Conservation (phyloP, 2,329 filamentous ascomycete genomes). For the Ceratocystis colombiana region DNA sequence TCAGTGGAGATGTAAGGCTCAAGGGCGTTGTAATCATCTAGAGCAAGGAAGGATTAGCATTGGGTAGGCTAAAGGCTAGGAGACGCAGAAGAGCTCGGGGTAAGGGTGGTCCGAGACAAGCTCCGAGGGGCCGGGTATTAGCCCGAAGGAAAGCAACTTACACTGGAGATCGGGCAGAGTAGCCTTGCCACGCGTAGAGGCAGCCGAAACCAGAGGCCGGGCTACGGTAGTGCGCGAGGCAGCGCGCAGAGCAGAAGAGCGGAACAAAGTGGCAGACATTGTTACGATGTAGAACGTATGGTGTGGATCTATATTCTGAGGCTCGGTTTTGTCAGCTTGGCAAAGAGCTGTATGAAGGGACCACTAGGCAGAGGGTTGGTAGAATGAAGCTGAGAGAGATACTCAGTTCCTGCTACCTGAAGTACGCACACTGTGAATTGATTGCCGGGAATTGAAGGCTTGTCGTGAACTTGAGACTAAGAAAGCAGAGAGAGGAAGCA, state of each 20-base stretch:
- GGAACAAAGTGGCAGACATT: conserved; percentile 71
- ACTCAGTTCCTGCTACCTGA: neutral
- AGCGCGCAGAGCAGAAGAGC: conserved; percentile 57
- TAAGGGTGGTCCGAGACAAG: neutral
- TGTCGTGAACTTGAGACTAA: neutral
- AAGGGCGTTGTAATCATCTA: conserved; percentile 93
- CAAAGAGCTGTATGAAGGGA: neutral
- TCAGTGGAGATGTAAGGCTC: conserved; percentile 74
- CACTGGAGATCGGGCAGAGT: conserved; percentile 79
- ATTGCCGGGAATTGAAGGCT: neutral
- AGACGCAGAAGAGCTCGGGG: neutral
- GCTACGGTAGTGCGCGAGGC: conserved; percentile 57
- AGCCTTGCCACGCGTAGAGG: conserved; percentile 76
- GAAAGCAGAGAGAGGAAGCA: neutral
- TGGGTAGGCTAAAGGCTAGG: no score
- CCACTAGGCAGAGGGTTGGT: neutral
- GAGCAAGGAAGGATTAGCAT: neutral
- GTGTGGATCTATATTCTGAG: neutral
- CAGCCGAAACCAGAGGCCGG: conserved; percentile 59
- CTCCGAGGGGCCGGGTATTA: neutral
- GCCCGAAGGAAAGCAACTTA: conserved; percentile 31
- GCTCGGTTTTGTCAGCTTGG: conserved; percentile 4
- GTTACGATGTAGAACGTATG: conserved; percentile 27
- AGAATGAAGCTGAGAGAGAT: neutral
- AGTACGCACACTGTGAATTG: neutral